Evolutionary conservation across 2,329 filamentous ascomycete species (phyloP), one percentile per base, ranked within the genome.

Genomic region (Aspergillus sp.): DNA sequence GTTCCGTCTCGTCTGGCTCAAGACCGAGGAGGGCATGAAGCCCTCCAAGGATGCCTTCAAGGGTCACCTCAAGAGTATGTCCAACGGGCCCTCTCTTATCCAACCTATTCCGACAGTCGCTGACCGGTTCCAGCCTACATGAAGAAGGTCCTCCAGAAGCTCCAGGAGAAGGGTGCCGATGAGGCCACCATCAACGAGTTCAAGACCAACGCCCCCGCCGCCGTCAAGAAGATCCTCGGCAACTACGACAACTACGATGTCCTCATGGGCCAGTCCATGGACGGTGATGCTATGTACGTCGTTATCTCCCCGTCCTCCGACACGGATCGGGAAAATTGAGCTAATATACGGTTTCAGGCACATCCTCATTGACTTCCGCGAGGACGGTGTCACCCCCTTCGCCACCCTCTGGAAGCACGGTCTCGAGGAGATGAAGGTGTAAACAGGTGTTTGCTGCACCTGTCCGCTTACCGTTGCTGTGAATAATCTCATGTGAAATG

Each of bases 241-340:
- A 93, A 90, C 80, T 96, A 96, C 83, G 92, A 96, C 81, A 90
- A 97, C 81, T 96, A 88, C 76, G 93, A 97, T 76, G 93, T 97
- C 78, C 89, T 88, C 78, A 90, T 88, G 66, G 92, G 93, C 79
- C 87, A 94, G 82, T 88, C 85, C 66, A 95, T 96, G 90, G 85
- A 95, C 78, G 87, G 88, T 66, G 89, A 96, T 70, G 92, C 88
- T 81, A 96, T 97, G 94, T 94, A 80, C 70, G 88, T 83, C 50
- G 31, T 55, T 34, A 41, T 25, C 40, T 42, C 41, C n/a, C 17
- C 23, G 45, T 7, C 17, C 31, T 21, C 25, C 1, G n/a, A 31
- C 3, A 17, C 25, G n/a, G n/a, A n/a, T n/a, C n/a, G n/a, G n/a
- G n/a, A n/a, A n/a, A n/a, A n/a, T n/a, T n/a, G 20, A 13, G 34